Base-by-base conservation (phyloP, 176 grass and related monocot species). In the Oryza punctata region DNA sequence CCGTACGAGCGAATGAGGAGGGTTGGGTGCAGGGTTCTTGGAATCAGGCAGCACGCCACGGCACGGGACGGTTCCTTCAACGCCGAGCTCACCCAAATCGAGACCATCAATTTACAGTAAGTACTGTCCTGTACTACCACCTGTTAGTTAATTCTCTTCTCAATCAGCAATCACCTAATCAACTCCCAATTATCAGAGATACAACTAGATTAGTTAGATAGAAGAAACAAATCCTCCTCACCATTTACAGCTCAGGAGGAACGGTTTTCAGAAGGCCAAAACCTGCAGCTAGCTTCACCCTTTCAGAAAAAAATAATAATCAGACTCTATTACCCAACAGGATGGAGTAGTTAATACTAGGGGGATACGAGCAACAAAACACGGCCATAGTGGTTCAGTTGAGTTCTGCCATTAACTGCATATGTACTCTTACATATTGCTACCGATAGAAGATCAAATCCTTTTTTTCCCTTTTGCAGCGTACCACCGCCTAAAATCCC, bases 21-120 rank as follows among this genome's bases (percentile, higher is more conserved):
- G 69, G 69, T 96, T 0, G 92, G 88, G 27, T 99, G 96, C 91
- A 85, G 93, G 81, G 87, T 99, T 8, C 91, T 99, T 9, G 93
- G 91, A 14, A 72, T 99, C 74, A 88, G 91, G 75, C 89, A 92
- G 80, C 85, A 82, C 25, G 74, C 83, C 30, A 81, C 77, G 30
- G 80, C 82, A 41, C 80, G 87, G 4, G 54, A 43, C 38, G 93
- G 84, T 1, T 84, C 86, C 81, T n/a, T 96, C 26, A 93, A 99
- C 75, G 63, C 88, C 9, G 93, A 99, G 75, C 82, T 99, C 30
- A 96, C 87, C 19, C 93, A 96, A 82, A 84, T 99, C 41, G 89
- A 99, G 89, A 94, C 87, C 37, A 57, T 87, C 16, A 85, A 52
- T n/a, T 15, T 96, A 80, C 84, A 90, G 96, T 98, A 43, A 87